These are phyloP conservation scores for Coemansia sp. DNA, from an alignment of 192 early-diverging fungal genomes.

Conservation along the genomic window DNA sequence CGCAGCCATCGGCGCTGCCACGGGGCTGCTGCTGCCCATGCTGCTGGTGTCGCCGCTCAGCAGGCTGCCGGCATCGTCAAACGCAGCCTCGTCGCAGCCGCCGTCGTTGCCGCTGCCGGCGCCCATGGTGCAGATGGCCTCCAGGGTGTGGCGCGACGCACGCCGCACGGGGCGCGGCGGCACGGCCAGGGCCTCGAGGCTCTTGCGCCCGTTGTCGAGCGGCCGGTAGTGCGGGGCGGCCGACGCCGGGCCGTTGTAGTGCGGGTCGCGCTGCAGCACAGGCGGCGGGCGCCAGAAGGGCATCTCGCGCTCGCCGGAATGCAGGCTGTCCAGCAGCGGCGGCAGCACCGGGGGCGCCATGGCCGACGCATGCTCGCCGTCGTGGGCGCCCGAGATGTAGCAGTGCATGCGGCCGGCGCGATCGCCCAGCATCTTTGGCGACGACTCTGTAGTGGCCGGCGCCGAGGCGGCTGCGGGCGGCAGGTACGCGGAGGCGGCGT, in stretches of 20 bases:
- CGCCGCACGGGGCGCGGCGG: not conserved
- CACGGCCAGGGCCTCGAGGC: not conserved
- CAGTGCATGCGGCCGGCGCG: slow-evolving; percentile 36
- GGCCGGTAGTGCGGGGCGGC: not conserved
- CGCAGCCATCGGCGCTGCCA: not conserved
- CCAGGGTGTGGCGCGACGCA: not conserved
- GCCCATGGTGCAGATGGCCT: slow-evolving; percentile 8
- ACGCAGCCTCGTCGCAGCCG: not conserved
- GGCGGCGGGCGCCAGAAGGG: slow-evolving; percentile 53
- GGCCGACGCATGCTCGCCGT: not conserved
- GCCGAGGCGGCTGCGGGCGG: not conserved
- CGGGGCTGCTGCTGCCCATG: not conserved
- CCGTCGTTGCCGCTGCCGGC: slow-evolving; percentile 4
- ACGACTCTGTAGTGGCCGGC: too few species aligned
- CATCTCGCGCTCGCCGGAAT: slow-evolving; percentile 12
- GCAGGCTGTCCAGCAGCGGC: slow-evolving; percentile 16
- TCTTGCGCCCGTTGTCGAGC: not conserved
- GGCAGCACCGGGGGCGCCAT: slow-evolving; percentile 14
- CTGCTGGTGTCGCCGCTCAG: not conserved
- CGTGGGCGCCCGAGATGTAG: slow-evolving; percentile 31
- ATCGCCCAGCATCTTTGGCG: too few species aligned
- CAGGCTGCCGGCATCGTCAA: not conserved
- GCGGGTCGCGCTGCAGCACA: slow-evolving; percentile 46
- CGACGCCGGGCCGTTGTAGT: slow-evolving; percentile 23
- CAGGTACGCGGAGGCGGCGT: too few species aligned